These are phyloP conservation scores for Xylogone sp. DNA, from an alignment of 2,329 filamentous ascomycete genomes.

Conservation along the genomic window DNA sequence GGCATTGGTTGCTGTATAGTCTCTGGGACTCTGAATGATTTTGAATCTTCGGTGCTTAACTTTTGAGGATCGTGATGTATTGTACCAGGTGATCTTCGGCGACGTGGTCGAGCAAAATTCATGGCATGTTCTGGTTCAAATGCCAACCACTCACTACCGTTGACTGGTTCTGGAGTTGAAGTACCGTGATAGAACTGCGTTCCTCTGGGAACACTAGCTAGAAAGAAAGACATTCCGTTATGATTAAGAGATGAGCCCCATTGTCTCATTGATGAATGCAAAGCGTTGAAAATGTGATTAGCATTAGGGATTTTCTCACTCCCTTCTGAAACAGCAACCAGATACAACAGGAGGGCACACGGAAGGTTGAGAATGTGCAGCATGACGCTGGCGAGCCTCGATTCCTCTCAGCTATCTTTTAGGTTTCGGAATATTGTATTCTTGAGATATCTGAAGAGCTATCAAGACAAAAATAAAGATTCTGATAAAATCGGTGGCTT, in stretches of 20 bases:
- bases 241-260: constrained; percentile 71
- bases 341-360: too few species aligned
- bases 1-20: constrained; percentile 2
- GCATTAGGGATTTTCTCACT: constrained; percentile 48
- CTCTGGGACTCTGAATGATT: not conserved
- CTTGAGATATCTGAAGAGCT: too few species aligned
- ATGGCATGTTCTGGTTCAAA: constrained; percentile 75
- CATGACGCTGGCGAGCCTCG: too few species aligned
- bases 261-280: constrained; percentile 69
- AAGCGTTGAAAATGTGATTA: constrained; percentile 66
- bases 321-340: too few species aligned
- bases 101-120: constrained; percentile 47
- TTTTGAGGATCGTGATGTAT: not conserved
- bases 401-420: too few species aligned
- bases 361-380: too few species aligned
- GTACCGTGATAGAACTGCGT: constrained; percentile 68
- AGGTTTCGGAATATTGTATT: too few species aligned
- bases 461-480: too few species aligned
- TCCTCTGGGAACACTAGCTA: constrained; percentile 59
- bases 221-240: constrained; percentile 71
- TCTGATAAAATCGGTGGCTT: too few species aligned
- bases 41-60: not conserved
- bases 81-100: not conserved
- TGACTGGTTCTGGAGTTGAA: constrained; percentile 38
- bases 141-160: constrained; percentile 65